Conservation (phyloP, 768 basidiomycete genomes). For the Strobilomyces confusus region DNA sequence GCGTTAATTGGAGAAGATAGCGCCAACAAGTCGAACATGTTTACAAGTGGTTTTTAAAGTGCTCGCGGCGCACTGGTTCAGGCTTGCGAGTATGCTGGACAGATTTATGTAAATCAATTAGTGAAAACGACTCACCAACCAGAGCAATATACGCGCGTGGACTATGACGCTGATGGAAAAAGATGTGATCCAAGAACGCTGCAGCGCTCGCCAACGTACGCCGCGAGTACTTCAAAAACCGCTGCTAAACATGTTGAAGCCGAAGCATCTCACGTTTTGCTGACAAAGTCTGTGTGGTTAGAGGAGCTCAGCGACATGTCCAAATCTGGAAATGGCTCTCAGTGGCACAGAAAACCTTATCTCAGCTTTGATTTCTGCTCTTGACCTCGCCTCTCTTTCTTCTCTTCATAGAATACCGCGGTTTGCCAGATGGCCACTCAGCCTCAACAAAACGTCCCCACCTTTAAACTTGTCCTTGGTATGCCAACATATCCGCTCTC, state of each 20-base stretch:
- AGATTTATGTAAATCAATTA: too few species aligned
- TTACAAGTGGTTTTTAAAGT: too few species aligned
- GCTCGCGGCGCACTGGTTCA: too few species aligned
- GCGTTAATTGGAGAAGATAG: neutral
- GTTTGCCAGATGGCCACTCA: constrained; percentile 40
- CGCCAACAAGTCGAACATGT: too few species aligned
- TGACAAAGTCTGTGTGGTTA: too few species aligned
- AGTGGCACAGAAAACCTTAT: constrained; percentile 36
- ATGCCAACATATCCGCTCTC: constrained; percentile 29
- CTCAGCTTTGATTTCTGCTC: constrained; percentile 34
- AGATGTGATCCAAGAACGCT: too few species aligned
- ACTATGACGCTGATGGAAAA: too few species aligned
- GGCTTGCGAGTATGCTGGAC: too few species aligned
- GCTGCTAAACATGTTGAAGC: neutral
- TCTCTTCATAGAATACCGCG: constrained; percentile 21
- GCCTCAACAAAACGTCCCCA: constrained; percentile 53
- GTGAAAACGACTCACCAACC: too few species aligned
- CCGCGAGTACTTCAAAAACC: neutral
- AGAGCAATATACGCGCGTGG: too few species aligned
- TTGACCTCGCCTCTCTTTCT: constrained; percentile 24
- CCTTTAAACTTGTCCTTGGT: constrained; percentile 99
- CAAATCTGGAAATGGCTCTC: constrained; percentile 21
- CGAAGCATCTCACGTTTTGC: too few species aligned
- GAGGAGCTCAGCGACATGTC: constrained; percentile 12
- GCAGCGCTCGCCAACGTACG: too few species aligned